These are phyloP conservation scores for Tubosaeta sp. DNA, from an alignment of 768 basidiomycete genomes.

Conservation along the genomic window DNA sequence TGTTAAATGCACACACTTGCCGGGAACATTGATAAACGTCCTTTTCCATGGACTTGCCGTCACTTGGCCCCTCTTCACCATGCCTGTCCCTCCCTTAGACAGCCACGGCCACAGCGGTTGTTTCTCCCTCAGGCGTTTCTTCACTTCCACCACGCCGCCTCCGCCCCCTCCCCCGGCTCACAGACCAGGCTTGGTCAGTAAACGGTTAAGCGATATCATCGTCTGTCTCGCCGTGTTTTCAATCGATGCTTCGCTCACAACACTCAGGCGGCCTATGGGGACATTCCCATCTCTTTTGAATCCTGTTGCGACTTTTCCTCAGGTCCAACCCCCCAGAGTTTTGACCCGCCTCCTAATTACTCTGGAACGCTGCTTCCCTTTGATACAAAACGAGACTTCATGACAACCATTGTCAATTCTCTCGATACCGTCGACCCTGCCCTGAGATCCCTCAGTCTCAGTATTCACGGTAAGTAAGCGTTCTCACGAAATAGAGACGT, in stretches of 20 bases:
- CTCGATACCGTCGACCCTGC: slow-evolving; percentile 49
- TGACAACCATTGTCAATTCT: slow-evolving; percentile 48
- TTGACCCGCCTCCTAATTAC: slow-evolving; percentile 43
- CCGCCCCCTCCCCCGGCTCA: neutral
- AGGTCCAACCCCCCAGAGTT: slow-evolving; percentile 13
- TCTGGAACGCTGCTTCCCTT: slow-evolving; percentile 17
- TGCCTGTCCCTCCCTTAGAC: slow-evolving; percentile 24
- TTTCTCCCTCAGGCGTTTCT: slow-evolving; percentile 19
- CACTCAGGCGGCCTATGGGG: slow-evolving; percentile 9
- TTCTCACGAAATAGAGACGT: neutral
- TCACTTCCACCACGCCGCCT: slow-evolving; percentile 1
- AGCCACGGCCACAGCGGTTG: slow-evolving; percentile 19
- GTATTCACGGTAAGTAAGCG: slow-evolving; percentile 59
- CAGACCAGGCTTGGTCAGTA: slow-evolving; percentile 1
- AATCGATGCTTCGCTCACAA: neutral
- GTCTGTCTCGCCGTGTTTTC: slow-evolving; percentile 6
- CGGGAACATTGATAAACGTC: slow-evolving; percentile 30
- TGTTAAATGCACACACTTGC: slow-evolving; percentile 12
- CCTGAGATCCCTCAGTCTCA: slow-evolving; percentile 61
- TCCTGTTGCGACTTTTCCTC: slow-evolving; percentile 44
- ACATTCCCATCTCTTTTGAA: slow-evolving; percentile 32
- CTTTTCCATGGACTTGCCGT: slow-evolving; percentile 16
- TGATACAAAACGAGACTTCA: slow-evolving; percentile 33
- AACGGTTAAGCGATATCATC: slow-evolving; percentile 3
- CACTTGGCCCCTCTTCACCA: slow-evolving; percentile 7